Percentiles rank a stretch among this genome's conserved stretches.
Evolutionary conservation across 2,329 filamentous ascomycete species (phyloP).

Genomic region (Fusarium solani-melongenae): DNA sequence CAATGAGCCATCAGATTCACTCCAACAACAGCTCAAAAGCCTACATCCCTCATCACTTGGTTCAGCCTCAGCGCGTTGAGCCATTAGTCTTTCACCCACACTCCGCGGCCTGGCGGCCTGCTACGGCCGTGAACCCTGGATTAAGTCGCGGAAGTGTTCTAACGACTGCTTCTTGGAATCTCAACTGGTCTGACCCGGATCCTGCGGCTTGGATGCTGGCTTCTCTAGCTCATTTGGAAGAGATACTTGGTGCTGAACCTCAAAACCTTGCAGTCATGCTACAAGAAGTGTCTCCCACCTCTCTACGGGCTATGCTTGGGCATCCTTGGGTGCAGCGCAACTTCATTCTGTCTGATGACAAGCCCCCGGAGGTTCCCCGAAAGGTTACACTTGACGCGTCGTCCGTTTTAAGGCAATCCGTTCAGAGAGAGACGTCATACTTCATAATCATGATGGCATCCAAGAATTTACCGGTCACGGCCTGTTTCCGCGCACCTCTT

Average conservation of each 20-base stretch:
- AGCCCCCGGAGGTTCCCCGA: neutral
- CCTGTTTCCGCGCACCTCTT: conserved; percentile 7
- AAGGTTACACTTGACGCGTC: neutral
- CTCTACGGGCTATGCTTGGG: neutral
- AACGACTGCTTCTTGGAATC: conserved; percentile 11
- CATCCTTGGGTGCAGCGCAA: conserved; percentile 5
- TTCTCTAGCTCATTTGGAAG: neutral
- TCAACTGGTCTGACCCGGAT: conserved; percentile 5
- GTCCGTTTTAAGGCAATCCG: neutral
- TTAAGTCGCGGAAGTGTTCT: neutral
- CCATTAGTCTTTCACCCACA: neutral
- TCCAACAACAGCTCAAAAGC: neutral
- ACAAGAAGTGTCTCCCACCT: neutral
- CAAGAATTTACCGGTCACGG: neutral
- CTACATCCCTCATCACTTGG: neutral
- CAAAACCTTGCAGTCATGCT: neutral
- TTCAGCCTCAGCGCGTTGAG: neutral
- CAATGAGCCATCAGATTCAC: neutral
- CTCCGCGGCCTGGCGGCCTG: neutral
- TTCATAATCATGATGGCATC: conserved; percentile 16
- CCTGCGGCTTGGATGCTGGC: neutral
- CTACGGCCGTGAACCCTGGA: neutral
- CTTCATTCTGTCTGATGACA: conserved; percentile 8
- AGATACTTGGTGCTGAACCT: neutral
- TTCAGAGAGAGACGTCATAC: neutral